Conservation (phyloP, 106 monocot genomes). For the Ottelia alismoides region DNA sequence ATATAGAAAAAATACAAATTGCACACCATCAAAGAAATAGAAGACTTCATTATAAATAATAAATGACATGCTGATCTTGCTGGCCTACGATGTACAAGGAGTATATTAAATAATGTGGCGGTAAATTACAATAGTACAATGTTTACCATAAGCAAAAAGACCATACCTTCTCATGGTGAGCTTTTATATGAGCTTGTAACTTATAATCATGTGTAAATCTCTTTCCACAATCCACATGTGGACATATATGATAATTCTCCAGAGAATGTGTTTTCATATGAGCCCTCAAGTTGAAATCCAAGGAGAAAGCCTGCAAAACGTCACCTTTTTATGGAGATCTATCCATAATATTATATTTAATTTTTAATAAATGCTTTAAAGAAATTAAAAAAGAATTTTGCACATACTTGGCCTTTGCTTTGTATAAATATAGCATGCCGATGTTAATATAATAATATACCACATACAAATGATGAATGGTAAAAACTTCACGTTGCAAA, state of each 20-base stretch:
- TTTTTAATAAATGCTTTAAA: too few relatives aligned
- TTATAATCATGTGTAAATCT: slow-evolving; percentile 72
- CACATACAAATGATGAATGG: too few relatives aligned
- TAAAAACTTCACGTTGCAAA: too few relatives aligned
- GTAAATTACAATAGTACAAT: neutral
- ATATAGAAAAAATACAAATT: neutral
- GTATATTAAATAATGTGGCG: too few relatives aligned
- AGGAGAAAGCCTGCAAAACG: slow-evolving; percentile 63
- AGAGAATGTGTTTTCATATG: slow-evolving; percentile 71
- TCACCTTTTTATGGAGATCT: too few relatives aligned
- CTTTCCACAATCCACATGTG: slow-evolving; percentile 58
- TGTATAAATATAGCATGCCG: too few relatives aligned
- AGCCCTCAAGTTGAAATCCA: slow-evolving; percentile 77
- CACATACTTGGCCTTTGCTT: too few relatives aligned
- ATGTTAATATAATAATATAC: too few relatives aligned
- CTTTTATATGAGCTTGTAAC: slow-evolving; percentile 53
- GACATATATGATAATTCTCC: slow-evolving; percentile 80
- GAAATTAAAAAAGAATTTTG: too few relatives aligned
- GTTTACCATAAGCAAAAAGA: neutral
- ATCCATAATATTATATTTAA: too few relatives aligned
- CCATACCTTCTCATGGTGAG: slow-evolving; percentile 66
- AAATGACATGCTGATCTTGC: neutral
- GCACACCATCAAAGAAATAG: neutral
- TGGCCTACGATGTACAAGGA: too few relatives aligned
- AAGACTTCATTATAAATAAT: neutral